A percentile compares a stretch with the other conserved stretches of the same genome.
phyloP scores from a whole-genome alignment of 2,329 filamentous ascomycete species.

The Fusarium acutatum region DNA sequence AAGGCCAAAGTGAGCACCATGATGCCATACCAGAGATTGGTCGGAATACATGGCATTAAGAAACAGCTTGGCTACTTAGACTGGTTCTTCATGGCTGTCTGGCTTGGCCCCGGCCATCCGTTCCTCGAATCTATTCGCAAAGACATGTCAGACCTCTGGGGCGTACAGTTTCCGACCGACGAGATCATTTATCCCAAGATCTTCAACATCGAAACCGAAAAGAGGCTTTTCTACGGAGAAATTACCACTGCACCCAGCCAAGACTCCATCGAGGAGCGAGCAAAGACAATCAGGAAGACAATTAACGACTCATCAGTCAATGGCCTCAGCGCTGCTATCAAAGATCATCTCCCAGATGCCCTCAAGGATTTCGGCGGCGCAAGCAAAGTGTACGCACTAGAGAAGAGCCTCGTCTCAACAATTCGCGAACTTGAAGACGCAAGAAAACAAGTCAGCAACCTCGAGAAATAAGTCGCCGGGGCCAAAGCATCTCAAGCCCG shows the following conservation, averaged over 20 bases:
- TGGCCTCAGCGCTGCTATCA: accelerated
- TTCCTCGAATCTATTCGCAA: accelerated
- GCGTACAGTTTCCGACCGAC: accelerated
- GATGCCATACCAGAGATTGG: neutral
- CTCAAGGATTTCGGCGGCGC: accelerated
- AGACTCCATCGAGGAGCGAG: neutral
- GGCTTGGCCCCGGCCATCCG: accelerated
- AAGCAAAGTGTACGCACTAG: no score
- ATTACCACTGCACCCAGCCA: accelerated
- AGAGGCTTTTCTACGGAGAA: accelerated
- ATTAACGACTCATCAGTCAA: accelerated
- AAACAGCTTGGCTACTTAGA: accelerated
- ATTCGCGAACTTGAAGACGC: accelerated
- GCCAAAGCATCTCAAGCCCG: accelerated
- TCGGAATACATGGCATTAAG: accelerated
- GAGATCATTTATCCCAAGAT: accelerated
- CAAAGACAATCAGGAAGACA: accelerated
- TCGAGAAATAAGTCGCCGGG: accelerated
- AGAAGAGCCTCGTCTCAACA: accelerated
- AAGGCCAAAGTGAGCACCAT: neutral
- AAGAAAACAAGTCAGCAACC: accelerated
- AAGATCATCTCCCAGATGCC: accelerated
- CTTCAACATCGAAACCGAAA: accelerated
- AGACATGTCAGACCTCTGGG: neutral
- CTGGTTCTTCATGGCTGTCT: accelerated